Conservation (phyloP, 2,329 filamentous ascomycete species). For the Pleurostoma richardsiae region DNA sequence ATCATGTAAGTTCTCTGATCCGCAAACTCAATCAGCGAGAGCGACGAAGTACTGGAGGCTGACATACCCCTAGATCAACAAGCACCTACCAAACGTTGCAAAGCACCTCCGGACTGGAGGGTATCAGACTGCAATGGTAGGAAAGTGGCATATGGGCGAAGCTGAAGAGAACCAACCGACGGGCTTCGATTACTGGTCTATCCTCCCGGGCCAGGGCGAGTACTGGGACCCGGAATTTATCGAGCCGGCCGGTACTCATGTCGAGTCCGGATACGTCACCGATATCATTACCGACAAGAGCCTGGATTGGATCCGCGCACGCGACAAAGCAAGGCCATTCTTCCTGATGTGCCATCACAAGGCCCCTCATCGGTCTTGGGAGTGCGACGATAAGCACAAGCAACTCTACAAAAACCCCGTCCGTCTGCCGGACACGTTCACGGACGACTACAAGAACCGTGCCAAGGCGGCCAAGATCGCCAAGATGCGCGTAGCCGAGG, state of each 20-base stretch:
- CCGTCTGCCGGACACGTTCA: slow-evolving; percentile 43
- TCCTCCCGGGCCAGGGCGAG: slow-evolving; percentile 45
- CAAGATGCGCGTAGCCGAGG: slow-evolving; percentile 46
- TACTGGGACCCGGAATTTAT: slow-evolving; percentile 48
- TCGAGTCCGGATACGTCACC: slow-evolving; percentile 39
- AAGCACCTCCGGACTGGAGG: slow-evolving; percentile 40
- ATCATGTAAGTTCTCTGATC: no score
- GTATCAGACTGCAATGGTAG: slow-evolving; percentile 47
- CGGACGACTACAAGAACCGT: slow-evolving; percentile 49
- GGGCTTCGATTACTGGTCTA: slow-evolving; percentile 47
- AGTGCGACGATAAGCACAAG: slow-evolving; percentile 42
- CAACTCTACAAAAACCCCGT: slow-evolving; percentile 40
- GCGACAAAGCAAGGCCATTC: slow-evolving; percentile 35
- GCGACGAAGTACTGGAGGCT: no score
- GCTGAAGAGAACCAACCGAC: slow-evolving; percentile 37
- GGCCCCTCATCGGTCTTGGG: slow-evolving; percentile 48
- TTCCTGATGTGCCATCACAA: slow-evolving; percentile 55
- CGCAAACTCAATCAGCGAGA: no score
- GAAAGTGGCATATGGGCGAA: slow-evolving; percentile 50
- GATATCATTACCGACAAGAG: slow-evolving; percentile 48
- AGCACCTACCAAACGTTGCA: slow-evolving; percentile 42
- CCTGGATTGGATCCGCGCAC: slow-evolving; percentile 30
- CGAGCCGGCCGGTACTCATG: slow-evolving; percentile 23
- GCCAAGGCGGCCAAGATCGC: slow-evolving; percentile 41
- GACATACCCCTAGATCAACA: slow-evolving; percentile 38